Conservation (phyloP, 1,284 basidiomycete genomes). For the Trichosporon faecale region DNA sequence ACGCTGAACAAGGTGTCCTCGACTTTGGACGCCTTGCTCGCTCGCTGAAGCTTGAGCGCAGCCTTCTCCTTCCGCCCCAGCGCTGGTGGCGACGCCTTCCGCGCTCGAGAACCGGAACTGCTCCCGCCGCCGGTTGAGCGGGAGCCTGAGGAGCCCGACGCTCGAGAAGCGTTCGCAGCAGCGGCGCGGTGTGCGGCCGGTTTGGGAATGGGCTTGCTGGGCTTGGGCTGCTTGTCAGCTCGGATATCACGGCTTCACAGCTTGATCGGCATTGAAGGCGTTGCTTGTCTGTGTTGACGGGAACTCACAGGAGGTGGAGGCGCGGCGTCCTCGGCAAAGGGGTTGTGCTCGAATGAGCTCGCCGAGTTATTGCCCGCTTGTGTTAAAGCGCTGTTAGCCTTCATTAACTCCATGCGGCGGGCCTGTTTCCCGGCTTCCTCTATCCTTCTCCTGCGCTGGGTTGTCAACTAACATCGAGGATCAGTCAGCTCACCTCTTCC, state of each 20-base stretch:
- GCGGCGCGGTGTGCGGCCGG: not conserved
- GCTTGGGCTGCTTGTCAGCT: constrained; percentile 8
- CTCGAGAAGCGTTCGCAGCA: not conserved
- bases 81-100: constrained; percentile 27
- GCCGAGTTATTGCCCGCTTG: constrained; percentile 14
- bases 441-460: constrained; percentile 34
- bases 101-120: not conserved
- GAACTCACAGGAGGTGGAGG: constrained; percentile 23
- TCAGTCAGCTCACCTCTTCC: constrained; percentile 38
- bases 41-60: constrained; percentile 18
- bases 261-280: not conserved
- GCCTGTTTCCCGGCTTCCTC: constrained; percentile 42
- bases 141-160: not conserved
- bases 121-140: not conserved
- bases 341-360: constrained; percentile 33
- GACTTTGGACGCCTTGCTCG: not conserved
- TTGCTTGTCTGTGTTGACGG: not conserved
- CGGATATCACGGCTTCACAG: not conserved
- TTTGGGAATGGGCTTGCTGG: constrained; percentile 3
- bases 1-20: constrained; percentile 36
- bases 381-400: constrained; percentile 38
- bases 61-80: constrained; percentile 40
- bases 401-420: constrained; percentile 38
- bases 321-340: constrained; percentile 43
- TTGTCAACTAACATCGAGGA: not conserved